Base-by-base conservation (phyloP, 2,329 filamentous ascomycete species). In the Stachybotrys chartarum region DNA sequence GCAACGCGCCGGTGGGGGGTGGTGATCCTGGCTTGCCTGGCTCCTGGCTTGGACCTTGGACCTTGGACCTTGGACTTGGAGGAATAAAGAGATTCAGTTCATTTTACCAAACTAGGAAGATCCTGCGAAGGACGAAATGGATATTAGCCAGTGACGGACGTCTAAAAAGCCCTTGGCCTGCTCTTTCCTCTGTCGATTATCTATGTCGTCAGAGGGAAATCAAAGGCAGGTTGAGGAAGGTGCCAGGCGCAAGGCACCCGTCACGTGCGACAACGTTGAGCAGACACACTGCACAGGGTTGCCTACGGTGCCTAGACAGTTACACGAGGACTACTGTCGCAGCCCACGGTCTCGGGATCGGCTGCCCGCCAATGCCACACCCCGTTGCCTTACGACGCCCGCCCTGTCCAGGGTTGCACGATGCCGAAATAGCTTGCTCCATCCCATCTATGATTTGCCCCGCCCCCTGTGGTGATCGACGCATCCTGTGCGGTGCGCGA, bases 391-490 rank as follows among this genome's bases (percentile, higher is more conserved):
- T 42, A 42, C 35, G 35, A 42, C 8, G 35, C 46, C 46, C 8
- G 35, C 46, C 46, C 46, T 48, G 46, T 12, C 46, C 24, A 48
- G 46, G 46, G 46, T 42, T 42, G 14, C 35, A 42, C 35, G 35
- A 42, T 42, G 35, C 35, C 35, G 35, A 42, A 42, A 42, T 42
- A 42, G 35, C 35, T 42, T 42, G 35, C 10, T 14, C 35, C 35
- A 42, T 14, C n/a, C 8, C 45, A 47, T 47, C 45, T 24, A 47
- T 47, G 45, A 47, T 44, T 44, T n/a, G 39, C 11, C 39, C 11
- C 39, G 45, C 45, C 50, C 50, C 50, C 35, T 52, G 50, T 35
- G 30, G 44, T 52, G 50, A 52, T 52, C 50, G 31, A 52, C 50
- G 50, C 31, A 18, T 10, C 35, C 31, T 17, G 16, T 14, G 31